These are phyloP conservation scores for Eudorina sp. DNA, from an alignment of 139 green algal genomes.

Conservation along the genomic window DNA sequence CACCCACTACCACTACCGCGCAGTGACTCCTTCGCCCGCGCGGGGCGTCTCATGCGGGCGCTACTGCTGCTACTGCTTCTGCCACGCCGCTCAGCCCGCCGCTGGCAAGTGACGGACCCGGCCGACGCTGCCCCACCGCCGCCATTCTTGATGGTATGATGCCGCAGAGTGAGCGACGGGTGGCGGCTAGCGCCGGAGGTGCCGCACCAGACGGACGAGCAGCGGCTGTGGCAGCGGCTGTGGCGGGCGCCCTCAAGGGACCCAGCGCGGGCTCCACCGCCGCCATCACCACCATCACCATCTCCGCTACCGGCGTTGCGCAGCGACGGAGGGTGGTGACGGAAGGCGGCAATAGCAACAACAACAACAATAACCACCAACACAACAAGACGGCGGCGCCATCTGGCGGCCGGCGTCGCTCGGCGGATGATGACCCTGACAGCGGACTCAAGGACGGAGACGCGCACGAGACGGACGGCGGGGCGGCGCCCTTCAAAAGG, in stretches of 20 bases:
- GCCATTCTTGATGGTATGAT: conserved; percentile 5
- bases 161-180: conserved; percentile 1
- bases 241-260: neutral
- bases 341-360: neutral
- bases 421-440: too few relatives aligned
- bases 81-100: neutral
- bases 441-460: too few relatives aligned
- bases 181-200: neutral
- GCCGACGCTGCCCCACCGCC: neutral
- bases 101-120: neutral
- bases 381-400: too few relatives aligned
- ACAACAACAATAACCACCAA: too few relatives aligned
- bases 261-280: neutral
- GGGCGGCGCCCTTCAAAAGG: too few relatives aligned
- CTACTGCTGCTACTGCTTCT: conserved; percentile 4
- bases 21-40: conserved; percentile 18
- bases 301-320: neutral
- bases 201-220: neutral
- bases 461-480: too few relatives aligned
- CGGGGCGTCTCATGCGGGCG: conserved; percentile 11
- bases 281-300: neutral
- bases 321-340: too few relatives aligned
- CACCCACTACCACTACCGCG: neutral
- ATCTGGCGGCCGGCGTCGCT: too few relatives aligned
- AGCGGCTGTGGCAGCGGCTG: neutral